phyloP scores from a whole-genome alignment of 1,284 basidiomycete genomes.

The Puccinia brachypodii region DNA sequence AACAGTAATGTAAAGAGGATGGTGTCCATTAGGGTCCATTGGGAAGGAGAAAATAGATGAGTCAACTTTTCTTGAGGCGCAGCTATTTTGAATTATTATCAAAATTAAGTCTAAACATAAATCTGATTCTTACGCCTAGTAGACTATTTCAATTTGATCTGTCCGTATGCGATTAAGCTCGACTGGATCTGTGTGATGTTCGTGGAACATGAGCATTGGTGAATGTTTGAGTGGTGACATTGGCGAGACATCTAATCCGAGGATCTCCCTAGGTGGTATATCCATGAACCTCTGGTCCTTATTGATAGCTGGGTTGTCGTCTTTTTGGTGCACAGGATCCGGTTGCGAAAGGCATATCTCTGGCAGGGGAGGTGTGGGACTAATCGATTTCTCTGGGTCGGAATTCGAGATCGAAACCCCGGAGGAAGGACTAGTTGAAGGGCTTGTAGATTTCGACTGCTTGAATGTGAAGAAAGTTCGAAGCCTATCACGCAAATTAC shows the following conservation, averaged over 20 bases:
- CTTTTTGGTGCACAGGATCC: neutral
- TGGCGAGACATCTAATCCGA: neutral
- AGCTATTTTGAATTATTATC: too few relatives aligned
- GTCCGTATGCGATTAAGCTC: slow-evolving; percentile 4
- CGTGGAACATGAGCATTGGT: neutral
- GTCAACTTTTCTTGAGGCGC: too few relatives aligned
- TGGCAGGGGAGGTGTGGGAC: neutral
- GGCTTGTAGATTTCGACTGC: neutral
- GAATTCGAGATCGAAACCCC: neutral
- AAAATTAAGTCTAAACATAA: too few relatives aligned
- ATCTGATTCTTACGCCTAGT: neutral
- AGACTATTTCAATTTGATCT: slow-evolving; percentile 13
- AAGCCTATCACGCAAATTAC: neutral
- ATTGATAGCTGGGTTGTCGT: neutral
- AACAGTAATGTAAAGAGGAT: too few relatives aligned
- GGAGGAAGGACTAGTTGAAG: neutral
- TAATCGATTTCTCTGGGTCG: neutral
- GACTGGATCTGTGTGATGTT: neutral
- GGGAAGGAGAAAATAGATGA: too few relatives aligned
- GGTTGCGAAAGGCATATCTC: slow-evolving; percentile 4
- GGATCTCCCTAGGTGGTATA: neutral
- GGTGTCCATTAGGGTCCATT: too few relatives aligned
- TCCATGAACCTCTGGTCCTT: neutral
- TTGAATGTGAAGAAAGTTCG: neutral
- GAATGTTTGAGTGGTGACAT: slow-evolving; percentile 2